Evolutionary conservation across 805 yeast genomes (phyloP), one percentile per base, ranked within the genome.

Genomic region (Kurtzmaniella fragi): DNA sequence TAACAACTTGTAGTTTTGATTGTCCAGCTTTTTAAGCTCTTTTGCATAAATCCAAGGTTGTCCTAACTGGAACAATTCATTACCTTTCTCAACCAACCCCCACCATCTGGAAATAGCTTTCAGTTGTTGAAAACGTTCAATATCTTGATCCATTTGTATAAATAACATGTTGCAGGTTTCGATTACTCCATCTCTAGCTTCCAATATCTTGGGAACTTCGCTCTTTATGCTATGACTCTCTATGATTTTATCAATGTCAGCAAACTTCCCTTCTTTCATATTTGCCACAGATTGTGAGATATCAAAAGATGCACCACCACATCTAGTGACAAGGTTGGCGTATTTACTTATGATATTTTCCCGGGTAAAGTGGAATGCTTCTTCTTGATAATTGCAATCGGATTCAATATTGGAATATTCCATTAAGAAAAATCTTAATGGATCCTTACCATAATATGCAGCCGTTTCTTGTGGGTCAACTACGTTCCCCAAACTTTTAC

Each of bases 401-500:
- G 75, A 71, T 17, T 77, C 82, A 27, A 93, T 61, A 28, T 80
- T 79, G 1, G 95, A 82, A 54, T 82, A 82, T 49, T 82, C 85
- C 61, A 82, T 71, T 42, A 93, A 61, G 54, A 80, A 88, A 61
- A 86, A 80, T 45, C 96, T 70, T 31, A 89, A 62, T 0, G 85
- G 61, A 57, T 85, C 93, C n/a, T 71, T 58, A 0, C 89, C 96
- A 50, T 84, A 86, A 31, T 69, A 57, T 0, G 75, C 67, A 3
- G 77, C 67, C 25, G 82, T 70, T n/a, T 65, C 75, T 14, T 84
- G 54, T 0, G 99, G 99, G 52, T 93, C 97, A 4, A 91, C 95
- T 8, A 91, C 97, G 55, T 93, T 93, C 0, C 97, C 96, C 39
- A 80, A 64, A 41, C 95, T 82, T 52, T 93, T 93, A 37, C 95